phyloP scores from a whole-genome alignment of 163 green algal genomes.

The Trebouxia gelatinosa region DNA sequence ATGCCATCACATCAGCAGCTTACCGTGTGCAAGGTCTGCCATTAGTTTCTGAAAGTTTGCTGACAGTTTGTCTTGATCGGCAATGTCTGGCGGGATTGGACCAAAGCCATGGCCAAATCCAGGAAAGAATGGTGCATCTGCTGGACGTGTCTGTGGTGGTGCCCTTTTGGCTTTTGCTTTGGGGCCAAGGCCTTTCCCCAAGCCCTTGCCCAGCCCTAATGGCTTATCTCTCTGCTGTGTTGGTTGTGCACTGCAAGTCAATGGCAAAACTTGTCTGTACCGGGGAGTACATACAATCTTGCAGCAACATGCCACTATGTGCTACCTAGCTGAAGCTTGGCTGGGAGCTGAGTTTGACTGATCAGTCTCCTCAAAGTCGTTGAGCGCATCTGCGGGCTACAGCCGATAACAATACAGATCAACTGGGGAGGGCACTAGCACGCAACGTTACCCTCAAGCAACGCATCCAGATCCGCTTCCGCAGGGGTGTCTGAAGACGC shows the following conservation, averaged over 20 bases:
- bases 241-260: background rate
- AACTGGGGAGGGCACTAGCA: background rate
- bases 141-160: background rate
- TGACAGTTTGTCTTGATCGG: conserved; percentile 16
- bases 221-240: background rate
- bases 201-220: too few relatives aligned
- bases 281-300: background rate
- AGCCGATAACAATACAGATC: background rate
- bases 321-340: background rate
- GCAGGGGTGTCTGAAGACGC: too few relatives aligned
- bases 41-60: conserved; percentile 8
- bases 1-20: too few relatives aligned
- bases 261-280: background rate
- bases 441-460: background rate
- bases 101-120: too few relatives aligned
- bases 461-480: conserved; percentile 1
- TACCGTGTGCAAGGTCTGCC: conserved; percentile 18
- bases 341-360: background rate
- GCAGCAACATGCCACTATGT: too few relatives aligned
- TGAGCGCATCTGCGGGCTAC: background rate
- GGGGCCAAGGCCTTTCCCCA: conserved; percentile 11
- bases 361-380: conserved; percentile 25
- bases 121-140: background rate
- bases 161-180: conserved; percentile 8
- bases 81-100: conserved; percentile 18